Percentiles rank a stretch among this genome's conserved stretches.
phyloP scores from a whole-genome alignment of 2,329 filamentous ascomycete genomes.

The Ophiostoma sp. region DNA sequence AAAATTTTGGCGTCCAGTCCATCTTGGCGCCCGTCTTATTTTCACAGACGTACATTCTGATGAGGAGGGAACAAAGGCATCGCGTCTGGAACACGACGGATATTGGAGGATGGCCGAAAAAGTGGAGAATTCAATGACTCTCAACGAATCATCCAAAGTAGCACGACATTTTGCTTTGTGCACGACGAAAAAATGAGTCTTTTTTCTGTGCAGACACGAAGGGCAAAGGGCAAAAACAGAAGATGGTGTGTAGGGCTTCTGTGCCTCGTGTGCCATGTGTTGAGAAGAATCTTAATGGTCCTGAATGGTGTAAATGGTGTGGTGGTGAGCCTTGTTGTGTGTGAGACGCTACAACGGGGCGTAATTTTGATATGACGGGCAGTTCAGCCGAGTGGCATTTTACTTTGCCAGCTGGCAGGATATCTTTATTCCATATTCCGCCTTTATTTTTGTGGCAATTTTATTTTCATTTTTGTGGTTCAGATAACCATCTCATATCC shows the following conservation, averaged over 20 bases:
- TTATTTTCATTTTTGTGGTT: not conserved
- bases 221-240: not conserved
- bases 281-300: not conserved
- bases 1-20: not conserved
- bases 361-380: not conserved
- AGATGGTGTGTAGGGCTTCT: constrained; percentile 1
- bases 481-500: not conserved
- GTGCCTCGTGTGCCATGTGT: constrained; percentile 10
- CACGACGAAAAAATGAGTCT: not conserved
- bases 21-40: not conserved
- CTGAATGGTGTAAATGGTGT: not conserved
- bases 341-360: constrained; percentile 1
- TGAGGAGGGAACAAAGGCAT: not conserved
- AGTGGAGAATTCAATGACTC: not conserved
- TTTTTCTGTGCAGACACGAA: not conserved
- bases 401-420: constrained; percentile 1
- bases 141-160: not conserved
- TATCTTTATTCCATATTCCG: not conserved
- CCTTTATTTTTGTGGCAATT: not conserved
- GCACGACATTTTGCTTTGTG: not conserved
- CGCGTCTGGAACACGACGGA: not conserved
- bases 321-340: constrained; percentile 8
- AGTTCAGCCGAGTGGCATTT: not conserved
- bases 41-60: not conserved
- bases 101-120: not conserved